These are phyloP conservation scores for Falciphora oryzae DNA, from an alignment of 2,329 filamentous ascomycete genomes.

Conservation along the genomic window DNA sequence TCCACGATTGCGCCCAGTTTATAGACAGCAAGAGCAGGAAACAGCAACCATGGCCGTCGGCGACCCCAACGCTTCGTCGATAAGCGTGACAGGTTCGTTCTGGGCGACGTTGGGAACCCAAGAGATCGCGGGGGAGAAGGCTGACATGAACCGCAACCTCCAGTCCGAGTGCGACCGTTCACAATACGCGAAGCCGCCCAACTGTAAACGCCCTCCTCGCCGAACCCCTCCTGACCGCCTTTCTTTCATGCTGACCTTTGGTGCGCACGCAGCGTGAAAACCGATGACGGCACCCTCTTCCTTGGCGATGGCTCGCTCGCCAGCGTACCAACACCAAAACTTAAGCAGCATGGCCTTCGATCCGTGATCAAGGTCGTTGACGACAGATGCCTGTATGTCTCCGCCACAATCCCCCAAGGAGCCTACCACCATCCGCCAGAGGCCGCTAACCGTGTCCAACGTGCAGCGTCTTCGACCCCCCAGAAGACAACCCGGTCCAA, in stretches of 20 bases:
- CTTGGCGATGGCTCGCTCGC: constrained; percentile 95
- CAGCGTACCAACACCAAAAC: constrained; percentile 75
- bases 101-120: neutral
- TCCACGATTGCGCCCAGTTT: neutral
- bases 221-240: neutral
- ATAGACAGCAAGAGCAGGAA: neutral
- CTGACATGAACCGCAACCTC: neutral
- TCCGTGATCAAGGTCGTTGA: constrained; percentile 95
- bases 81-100: constrained; percentile 49
- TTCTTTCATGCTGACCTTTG: constrained; percentile 2
- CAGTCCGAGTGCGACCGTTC: constrained; percentile 66
- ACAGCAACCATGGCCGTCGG: constrained; percentile 2
- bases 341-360: constrained; percentile 79
- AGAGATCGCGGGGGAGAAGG: neutral
- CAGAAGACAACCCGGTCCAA: constrained; percentile 88
- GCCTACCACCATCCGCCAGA: neutral
- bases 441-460: neutral
- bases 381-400: constrained; percentile 86
- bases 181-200: constrained; percentile 93
- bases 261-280: constrained; percentile 43
- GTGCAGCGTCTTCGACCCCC: constrained; percentile 86
- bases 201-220: constrained; percentile 45
- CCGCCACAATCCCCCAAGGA: neutral
- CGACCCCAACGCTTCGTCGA: constrained; percentile 41
- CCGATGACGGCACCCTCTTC: constrained; percentile 83